Conservation (phyloP, 805 yeast species). For the Saccharomyces paradoxus region DNA sequence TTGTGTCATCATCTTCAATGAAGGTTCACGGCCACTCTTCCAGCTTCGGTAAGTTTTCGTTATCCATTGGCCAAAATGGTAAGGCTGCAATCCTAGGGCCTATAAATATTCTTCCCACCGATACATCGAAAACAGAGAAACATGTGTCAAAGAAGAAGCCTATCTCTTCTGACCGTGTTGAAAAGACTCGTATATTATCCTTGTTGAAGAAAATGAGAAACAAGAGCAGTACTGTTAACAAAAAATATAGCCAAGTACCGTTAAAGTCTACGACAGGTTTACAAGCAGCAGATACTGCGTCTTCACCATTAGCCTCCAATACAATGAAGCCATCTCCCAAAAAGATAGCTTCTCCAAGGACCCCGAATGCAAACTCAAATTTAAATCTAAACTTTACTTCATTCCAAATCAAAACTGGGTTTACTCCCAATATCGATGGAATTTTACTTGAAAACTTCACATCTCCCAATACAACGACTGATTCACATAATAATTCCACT, state of each 20-base stretch:
- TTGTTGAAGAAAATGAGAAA: slow-evolving; percentile 26
- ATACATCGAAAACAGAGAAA: neutral
- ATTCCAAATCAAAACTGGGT: neutral
- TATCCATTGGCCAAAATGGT: slow-evolving; percentile 28
- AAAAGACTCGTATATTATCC: slow-evolving; percentile 22
- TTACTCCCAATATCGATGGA: neutral
- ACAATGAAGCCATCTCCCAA: neutral
- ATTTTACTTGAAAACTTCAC: neutral
- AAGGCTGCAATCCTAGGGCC: slow-evolving; percentile 26
- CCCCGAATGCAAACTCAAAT: neutral
- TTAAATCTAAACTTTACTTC: neutral
- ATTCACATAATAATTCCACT: neutral
- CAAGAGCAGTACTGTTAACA: slow-evolving; percentile 4
- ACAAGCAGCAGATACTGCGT: neutral
- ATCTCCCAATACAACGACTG: neutral
- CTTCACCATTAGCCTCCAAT: neutral
- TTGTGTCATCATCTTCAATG: neutral
- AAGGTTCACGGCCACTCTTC: neutral
- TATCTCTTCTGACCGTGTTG: slow-evolving; percentile 5
- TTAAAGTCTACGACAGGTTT: neutral
- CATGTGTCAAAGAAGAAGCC: slow-evolving; percentile 1
- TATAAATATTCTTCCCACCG: neutral
- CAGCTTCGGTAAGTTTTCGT: slow-evolving; percentile 17
- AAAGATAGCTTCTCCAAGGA: neutral
- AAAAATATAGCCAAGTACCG: neutral